Evolutionary conservation across 305 asterid genomes (phyloP), one percentile per base, ranked within the genome.

Genomic region (Fraxinus floribunda): DNA sequence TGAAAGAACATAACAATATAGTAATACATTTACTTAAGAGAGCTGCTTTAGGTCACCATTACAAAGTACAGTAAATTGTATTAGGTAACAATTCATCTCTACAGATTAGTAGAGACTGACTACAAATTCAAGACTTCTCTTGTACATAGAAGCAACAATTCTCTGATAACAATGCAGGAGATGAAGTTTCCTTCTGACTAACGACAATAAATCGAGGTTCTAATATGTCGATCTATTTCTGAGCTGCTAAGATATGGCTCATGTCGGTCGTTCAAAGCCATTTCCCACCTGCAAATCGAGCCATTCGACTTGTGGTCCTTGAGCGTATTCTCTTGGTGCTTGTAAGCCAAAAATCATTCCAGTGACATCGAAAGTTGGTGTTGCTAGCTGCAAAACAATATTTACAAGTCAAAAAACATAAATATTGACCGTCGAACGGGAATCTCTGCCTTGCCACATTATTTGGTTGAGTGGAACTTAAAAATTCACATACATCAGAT

Each of bases 251-350:
- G 13, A 79, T 18, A 68, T 32, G 39, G 76, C 74, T 91, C 87
- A 87, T 57, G 91, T 83, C 30, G 87, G 88, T 86, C 91, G 84
- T 80, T 91, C 94, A 38, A 89, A 91, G 75, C 90, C 88, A 86
- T 84, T 85, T 82, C 97, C 94, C 30, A 91, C 86, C 87, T 93
- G 97, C 97, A 91, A 90, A 86, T 93, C 98, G 80, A 91, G 97
- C 98, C 98, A 93, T 88, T 93, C 97, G 2, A 91, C 83, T 80
- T 88, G 95, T 16, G 94, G 24, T 82, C 92, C 95, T 81, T 91
- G 89, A 13, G 88, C 86, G 72, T 90, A 91, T 77, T 89, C 97
- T 66, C 88, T 88, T 24, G 92, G 88, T 78, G 93, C 82, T 87
- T 91, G 97, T 32, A 93, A 60, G 68, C 94, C 89, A 35, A 88